A percentile compares a stretch with the other conserved stretches of the same genome.
Evolutionary conservation across 2,329 filamentous ascomycete species (phyloP).

Genomic region (Paraphoma sp.): DNA sequence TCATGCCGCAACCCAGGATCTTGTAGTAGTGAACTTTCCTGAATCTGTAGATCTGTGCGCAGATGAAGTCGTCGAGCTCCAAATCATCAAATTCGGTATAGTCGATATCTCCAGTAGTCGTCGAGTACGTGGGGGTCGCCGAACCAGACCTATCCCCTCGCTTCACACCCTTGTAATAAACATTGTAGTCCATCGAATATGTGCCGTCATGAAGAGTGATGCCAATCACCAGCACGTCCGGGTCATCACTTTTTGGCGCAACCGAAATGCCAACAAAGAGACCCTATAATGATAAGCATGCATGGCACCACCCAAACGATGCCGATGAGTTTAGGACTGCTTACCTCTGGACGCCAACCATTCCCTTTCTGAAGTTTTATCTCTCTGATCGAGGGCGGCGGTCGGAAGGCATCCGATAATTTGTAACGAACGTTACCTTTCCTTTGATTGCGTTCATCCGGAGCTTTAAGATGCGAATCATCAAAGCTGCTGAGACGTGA

Average conservation of each 20-base stretch:
- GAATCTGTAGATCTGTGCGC: constrained; percentile 65
- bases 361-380: background rate
- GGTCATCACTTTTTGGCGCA: constrained; percentile 57
- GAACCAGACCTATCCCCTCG: no score
- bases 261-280: constrained; percentile 70
- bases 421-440: no score
- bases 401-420: no score
- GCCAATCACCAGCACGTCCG: constrained; percentile 50
- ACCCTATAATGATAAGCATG: constrained; percentile 12
- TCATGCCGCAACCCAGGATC: constrained; percentile 76
- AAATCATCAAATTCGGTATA: background rate
- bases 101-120: background rate
- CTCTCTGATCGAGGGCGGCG: background rate
- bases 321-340: background rate
- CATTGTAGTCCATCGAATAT: constrained; percentile 75
- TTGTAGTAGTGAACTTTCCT: constrained; percentile 72
- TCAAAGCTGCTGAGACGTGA: background rate
- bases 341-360: background rate
- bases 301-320: background rate
- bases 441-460: background rate
- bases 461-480: background rate
- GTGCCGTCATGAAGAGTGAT: constrained; percentile 76
- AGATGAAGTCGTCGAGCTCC: constrained; percentile 63
- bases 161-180: background rate
- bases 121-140: background rate